A percentile compares a stretch with the other conserved stretches of the same genome.
Conservation (phyloP, 192 early-diverging fungal genomes). For the Martensiomyces pterosporus region DNA sequence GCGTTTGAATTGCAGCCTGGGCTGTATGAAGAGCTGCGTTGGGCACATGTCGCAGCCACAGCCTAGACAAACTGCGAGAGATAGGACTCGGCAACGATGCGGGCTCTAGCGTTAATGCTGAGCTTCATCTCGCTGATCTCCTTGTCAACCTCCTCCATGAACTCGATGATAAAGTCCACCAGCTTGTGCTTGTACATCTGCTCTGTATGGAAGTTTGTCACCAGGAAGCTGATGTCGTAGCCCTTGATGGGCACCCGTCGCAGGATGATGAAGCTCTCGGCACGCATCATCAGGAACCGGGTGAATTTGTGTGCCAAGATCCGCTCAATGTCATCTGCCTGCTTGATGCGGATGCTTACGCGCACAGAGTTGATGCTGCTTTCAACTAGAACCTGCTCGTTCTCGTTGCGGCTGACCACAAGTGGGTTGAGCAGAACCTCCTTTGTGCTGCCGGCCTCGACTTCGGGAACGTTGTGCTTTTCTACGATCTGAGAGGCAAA, state of each 20-base stretch:
- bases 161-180: slow-evolving; percentile 98
- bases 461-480: slow-evolving; percentile 97
- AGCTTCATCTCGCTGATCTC: slow-evolving; percentile 99
- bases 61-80: slow-evolving; percentile 48
- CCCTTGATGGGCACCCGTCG: slow-evolving; percentile 89
- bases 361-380: slow-evolving; percentile 90
- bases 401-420: slow-evolving; percentile 85
- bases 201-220: slow-evolving; percentile 97
- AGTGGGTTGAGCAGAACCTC: slow-evolving; percentile 86
- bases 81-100: slow-evolving; percentile 83
- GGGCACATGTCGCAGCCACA: too few relatives aligned
- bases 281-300: slow-evolving; percentile 95
- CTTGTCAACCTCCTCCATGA: slow-evolving; percentile 99
- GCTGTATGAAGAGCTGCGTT: too few relatives aligned
- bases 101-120: slow-evolving; percentile 85
- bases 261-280: slow-evolving; percentile 93
- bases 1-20: too few relatives aligned
- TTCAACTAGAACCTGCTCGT: slow-evolving; percentile 90
- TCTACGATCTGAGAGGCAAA: slow-evolving; percentile 97
- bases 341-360: slow-evolving; percentile 93
- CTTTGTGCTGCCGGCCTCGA: slow-evolving; percentile 77
- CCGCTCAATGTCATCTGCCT: slow-evolving; percentile 94
- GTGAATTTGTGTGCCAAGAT: slow-evolving; percentile 96
- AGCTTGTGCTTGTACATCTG: slow-evolving; percentile 99
- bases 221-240: slow-evolving; percentile 94